These are phyloP conservation scores for Sinapis alba DNA, from an alignment of 441 rosid species.

Conservation along the genomic window DNA sequence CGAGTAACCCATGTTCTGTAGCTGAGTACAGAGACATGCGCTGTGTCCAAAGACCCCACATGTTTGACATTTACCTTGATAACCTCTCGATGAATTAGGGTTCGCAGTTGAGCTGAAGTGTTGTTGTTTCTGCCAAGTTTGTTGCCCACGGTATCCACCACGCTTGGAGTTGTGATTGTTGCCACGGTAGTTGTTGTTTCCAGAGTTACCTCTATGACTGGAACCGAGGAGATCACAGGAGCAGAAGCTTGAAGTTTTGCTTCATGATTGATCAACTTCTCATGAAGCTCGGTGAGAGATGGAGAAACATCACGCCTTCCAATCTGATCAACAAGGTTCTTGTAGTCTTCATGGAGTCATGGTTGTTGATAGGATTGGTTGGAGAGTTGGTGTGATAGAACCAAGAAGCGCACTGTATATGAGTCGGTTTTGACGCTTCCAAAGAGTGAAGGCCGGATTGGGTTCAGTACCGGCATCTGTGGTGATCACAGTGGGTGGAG, in stretches of 20 bases:
- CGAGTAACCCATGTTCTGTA: background rate
- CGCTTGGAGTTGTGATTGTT: background rate
- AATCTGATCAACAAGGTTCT: background rate
- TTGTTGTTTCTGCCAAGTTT: background rate
- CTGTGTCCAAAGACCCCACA: background rate
- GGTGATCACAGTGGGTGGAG: background rate
- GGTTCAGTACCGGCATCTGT: background rate
- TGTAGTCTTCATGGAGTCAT: background rate
- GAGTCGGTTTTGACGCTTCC: background rate
- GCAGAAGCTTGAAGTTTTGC: background rate
- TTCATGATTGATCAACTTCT: background rate
- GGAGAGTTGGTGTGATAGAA: background rate
- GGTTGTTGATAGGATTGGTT: background rate
- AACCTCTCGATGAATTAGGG: background rate
- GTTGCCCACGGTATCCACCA: background rate
- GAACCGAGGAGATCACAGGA: background rate
- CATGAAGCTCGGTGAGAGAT: background rate
- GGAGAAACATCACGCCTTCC: background rate
- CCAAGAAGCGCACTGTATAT: too few relatives aligned
- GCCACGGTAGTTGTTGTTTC: background rate
- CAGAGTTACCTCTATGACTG: background rate
- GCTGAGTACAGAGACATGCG: background rate
- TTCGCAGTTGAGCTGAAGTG: background rate
- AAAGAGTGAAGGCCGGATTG: background rate
- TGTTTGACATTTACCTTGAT: background rate